These are phyloP conservation scores for Carex kokanica DNA, from an alignment of 176 grass and related monocot genomes.

Conservation along the genomic window DNA sequence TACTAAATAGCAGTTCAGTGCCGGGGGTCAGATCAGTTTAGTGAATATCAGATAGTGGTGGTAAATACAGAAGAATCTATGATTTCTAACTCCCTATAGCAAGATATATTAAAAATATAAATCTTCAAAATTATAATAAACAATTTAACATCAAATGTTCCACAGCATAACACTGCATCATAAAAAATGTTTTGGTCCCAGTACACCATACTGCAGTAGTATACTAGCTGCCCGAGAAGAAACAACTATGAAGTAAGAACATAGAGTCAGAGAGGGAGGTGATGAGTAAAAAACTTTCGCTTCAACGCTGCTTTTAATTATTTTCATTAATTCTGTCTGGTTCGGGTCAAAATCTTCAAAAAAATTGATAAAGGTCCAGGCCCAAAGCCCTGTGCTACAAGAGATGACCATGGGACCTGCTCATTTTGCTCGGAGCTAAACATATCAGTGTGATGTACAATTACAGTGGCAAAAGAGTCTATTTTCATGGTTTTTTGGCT, in stretches of 20 bases:
- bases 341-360: not conserved
- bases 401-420: not conserved
- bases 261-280: not conserved
- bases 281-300: not conserved
- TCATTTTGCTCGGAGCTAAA: not conserved
- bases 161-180: not conserved
- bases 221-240: not conserved
- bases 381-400: too few relatives aligned
- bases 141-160: not conserved
- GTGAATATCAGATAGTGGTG: not conserved
- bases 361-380: not conserved
- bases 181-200: not conserved
- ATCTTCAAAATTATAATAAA: not conserved
- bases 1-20: not conserved
- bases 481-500: not conserved
- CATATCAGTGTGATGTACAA: not conserved
- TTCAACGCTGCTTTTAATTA: not conserved
- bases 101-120: not conserved
- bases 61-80: not conserved
- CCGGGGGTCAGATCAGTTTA: not conserved
- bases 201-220: not conserved
- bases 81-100: not conserved
- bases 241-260: not conserved
- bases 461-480: not conserved
- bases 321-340: not conserved